Conservation (phyloP, 2,329 filamentous ascomycete genomes). For the Piedraia hortae region DNA sequence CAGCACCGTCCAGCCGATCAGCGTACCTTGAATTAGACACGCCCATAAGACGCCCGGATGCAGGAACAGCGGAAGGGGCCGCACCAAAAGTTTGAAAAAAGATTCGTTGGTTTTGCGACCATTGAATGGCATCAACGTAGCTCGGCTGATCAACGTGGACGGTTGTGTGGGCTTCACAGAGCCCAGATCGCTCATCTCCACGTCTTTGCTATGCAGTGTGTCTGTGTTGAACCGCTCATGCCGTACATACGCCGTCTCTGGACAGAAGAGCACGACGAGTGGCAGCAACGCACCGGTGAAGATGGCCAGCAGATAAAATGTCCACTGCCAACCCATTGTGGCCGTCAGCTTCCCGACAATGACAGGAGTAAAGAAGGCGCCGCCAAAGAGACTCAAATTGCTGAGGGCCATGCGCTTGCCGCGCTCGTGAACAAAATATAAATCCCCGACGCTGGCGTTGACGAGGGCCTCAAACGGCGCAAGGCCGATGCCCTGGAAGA, state of each 20-base stretch:
- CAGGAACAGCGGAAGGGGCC: conserved; percentile 56
- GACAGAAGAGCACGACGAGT: conserved; percentile 48
- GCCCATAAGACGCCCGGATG: conserved; percentile 71
- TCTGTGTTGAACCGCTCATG: conserved; percentile 42
- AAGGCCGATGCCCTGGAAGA: conserved; percentile 64
- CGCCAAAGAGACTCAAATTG: conserved; percentile 42
- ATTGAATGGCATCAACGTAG: conserved; percentile 31
- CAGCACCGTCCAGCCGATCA: conserved; percentile 91
- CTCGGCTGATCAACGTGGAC: conserved; percentile 5
- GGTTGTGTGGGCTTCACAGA: conserved; percentile 1
- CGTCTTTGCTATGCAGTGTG: conserved; percentile 15
- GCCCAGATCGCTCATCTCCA: conserved; percentile 1
- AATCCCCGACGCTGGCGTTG: conserved; percentile 65
- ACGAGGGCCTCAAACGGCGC: conserved; percentile 78
- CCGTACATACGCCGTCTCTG: conserved; percentile 56
- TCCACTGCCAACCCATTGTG: conserved; percentile 57
- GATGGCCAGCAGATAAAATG: conserved; percentile 68
- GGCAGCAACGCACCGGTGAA: conserved; percentile 46
- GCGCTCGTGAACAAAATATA: conserved; percentile 65
- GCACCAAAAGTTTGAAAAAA: conserved; percentile 35
- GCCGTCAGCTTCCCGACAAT: conserved; percentile 64
- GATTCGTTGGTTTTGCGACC: conserved; percentile 55
- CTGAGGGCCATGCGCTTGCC: conserved; percentile 67
- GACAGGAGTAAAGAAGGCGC: conserved; percentile 59
- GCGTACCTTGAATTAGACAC: conserved; percentile 55